These are phyloP conservation scores for Xylaria grammica DNA, from an alignment of 495 filamentous ascomycete genomes.

Conservation along the genomic window DNA sequence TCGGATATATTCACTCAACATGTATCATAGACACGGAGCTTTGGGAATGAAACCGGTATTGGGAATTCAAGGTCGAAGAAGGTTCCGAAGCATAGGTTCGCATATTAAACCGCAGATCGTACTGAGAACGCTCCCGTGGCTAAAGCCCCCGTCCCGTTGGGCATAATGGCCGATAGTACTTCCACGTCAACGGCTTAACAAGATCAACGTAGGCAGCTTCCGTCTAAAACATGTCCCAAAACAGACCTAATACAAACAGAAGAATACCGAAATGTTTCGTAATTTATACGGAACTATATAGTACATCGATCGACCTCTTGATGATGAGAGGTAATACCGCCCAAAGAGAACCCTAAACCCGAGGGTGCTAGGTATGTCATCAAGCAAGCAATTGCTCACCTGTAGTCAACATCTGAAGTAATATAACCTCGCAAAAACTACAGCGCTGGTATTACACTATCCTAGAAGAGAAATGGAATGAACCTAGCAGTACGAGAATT, in stretches of 20 bases:
- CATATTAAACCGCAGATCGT: not conserved
- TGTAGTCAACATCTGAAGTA: too few relatives aligned
- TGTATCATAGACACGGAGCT: not conserved
- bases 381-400: too few relatives aligned
- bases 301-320: too few relatives aligned
- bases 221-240: slow-evolving; percentile 16
- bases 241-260: too few relatives aligned
- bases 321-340: too few relatives aligned
- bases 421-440: too few relatives aligned
- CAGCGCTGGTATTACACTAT: not conserved
- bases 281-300: too few relatives aligned
- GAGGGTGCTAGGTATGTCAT: not conserved
- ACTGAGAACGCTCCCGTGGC: not conserved
- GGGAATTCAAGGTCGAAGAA: not conserved
- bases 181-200: not conserved
- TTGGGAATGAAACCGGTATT: too few relatives aligned
- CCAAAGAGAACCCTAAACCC: too few relatives aligned
- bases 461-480: slow-evolving; percentile 36
- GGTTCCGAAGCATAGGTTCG: slow-evolving; percentile 8
- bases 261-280: too few relatives aligned
- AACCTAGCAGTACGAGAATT: slow-evolving; percentile 40
- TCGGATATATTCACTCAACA: not conserved
- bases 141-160: slow-evolving; percentile 9
- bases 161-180: slow-evolving; percentile 13
- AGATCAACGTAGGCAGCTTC: not conserved